Evolutionary conservation across 352 stramenopile species (phyloP).

Genomic region (Phytophthora podocarpi): DNA sequence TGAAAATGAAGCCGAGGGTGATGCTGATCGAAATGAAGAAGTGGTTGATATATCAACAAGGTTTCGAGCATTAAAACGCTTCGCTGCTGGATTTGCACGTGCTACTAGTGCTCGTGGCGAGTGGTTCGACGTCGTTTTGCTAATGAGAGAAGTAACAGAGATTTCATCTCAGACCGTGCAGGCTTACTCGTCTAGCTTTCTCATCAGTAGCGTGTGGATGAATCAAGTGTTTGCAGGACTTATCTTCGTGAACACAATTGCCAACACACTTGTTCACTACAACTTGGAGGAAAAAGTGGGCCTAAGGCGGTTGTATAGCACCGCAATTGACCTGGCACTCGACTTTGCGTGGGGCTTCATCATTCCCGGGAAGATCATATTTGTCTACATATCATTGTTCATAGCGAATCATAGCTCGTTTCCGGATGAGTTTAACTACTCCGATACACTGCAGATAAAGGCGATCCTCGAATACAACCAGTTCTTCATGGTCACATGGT

Average conservation of each 20-base stretch:
- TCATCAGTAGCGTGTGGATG: conserved; percentile 41
- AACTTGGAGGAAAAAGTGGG: conserved; percentile 28
- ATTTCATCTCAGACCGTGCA: conserved; percentile 38
- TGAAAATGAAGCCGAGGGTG: not conserved
- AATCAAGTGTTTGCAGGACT: conserved; percentile 37
- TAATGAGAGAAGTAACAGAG: conserved; percentile 30
- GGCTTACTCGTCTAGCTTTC: conserved; percentile 33
- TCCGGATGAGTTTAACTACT: conserved; percentile 31
- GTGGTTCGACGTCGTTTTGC: conserved; percentile 33
- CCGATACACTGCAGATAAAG: conserved; percentile 34
- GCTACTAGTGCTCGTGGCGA: conserved; percentile 24
- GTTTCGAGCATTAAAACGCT: conserved; percentile 11
- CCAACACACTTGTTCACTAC: conserved; percentile 32
- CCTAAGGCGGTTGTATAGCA: conserved; percentile 28
- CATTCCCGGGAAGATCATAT: conserved; percentile 37
- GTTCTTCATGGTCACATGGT: conserved; percentile 43
- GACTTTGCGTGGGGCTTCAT: conserved; percentile 41
- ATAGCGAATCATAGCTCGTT: conserved; percentile 26
- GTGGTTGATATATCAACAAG: not conserved
- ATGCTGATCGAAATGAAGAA: not conserved
- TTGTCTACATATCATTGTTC: conserved; percentile 36
- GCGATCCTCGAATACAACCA: conserved; percentile 42
- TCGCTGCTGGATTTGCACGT: conserved; percentile 15
- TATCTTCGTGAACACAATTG: conserved; percentile 42
- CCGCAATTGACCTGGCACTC: conserved; percentile 31